Base-by-base conservation (phyloP, 257 asterid genomes). In the Haberlea rhodopensis region DNA sequence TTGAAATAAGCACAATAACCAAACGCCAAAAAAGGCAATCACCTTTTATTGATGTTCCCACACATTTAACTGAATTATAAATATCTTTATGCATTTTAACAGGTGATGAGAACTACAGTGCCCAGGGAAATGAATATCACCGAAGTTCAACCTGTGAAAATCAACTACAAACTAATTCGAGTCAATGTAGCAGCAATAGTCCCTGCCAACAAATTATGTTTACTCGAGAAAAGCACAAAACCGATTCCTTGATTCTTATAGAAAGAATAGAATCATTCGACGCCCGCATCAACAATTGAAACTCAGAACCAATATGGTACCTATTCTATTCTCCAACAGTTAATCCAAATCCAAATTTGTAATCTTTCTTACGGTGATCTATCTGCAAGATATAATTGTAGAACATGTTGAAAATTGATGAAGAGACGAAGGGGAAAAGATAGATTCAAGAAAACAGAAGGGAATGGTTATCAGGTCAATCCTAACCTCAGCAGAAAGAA, bases 401-500 rank as follows among this genome's bases (percentile, higher is more conserved):
- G 26, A 29, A 59, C 23, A 51, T 46, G 29, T 75, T 65, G 69
- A 58, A 24, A 43, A 56, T 9, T 2, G 48, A 37, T 11, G 48
- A 23, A 10, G 21, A 8, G 53, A 8, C 29, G 5, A 34, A 8
- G 48, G 55, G 16, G 37, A n/a, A 13, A 49, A n/a, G 24, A 27
- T 8, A 66, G 15, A n/a, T 61, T 5, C n/a, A 49, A 53, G 57
- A 69, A 27, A 55, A 26, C 13, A 24, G 19, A 13, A 60, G 34
- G 48, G 2, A 29, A 22, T 34, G 8, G 19, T 43, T 60, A 29
- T 49, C 45, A 58, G 13, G 51, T 32, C n/a, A 43, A 63, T 69
- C 24, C 72, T 74, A 69, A 86, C 98, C 95, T 91, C 96, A 11
- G 98, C 98, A 57, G 96, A 91, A 68, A 91, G 91, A 82, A 91